Conservation (phyloP, 1,139 yeast species). For the Candida dubliniensis region DNA sequence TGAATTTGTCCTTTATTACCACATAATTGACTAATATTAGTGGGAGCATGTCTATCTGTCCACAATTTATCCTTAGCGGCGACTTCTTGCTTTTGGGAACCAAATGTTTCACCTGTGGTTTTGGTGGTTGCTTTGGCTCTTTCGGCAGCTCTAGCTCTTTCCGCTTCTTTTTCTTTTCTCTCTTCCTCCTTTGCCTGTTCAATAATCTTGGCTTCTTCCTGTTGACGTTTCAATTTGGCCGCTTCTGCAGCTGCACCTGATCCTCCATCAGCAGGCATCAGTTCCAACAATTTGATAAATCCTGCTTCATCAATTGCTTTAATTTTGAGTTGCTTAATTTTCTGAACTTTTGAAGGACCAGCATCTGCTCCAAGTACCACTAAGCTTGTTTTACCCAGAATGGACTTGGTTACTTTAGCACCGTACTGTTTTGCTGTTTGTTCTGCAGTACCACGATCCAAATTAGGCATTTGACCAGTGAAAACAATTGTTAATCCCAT, state of each 20-base stretch:
- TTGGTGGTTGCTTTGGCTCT: background rate
- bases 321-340: constrained; percentile 67
- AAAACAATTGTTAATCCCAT: constrained; percentile 89
- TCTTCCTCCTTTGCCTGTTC: constrained; percentile 41
- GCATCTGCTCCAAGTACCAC: constrained; percentile 96
- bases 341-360: constrained; percentile 90
- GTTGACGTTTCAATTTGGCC: constrained; percentile 67
- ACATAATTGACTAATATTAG: constrained; percentile 69
- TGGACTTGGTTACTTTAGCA: constrained; percentile 88
- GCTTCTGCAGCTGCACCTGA: constrained; percentile 71
- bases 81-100: constrained; percentile 22
- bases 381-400: constrained; percentile 80
- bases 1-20: constrained; percentile 83
- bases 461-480: constrained; percentile 82
- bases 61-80: constrained; percentile 65
- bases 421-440: constrained; percentile 81
- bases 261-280: constrained; percentile 95
- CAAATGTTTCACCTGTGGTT: background rate
- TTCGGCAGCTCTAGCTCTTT: constrained; percentile 16
- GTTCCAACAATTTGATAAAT: constrained; percentile 64
- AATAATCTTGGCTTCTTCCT: constrained; percentile 59
- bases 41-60: constrained; percentile 94
- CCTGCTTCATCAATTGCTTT: constrained; percentile 90
- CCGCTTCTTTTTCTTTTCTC: constrained; percentile 19
- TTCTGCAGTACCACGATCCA: constrained; percentile 77